Percentiles rank a stretch among this genome's conserved stretches.
phyloP scores from a whole-genome alignment of 1,284 basidiomycete species.

The Ustilago trichophora region DNA sequence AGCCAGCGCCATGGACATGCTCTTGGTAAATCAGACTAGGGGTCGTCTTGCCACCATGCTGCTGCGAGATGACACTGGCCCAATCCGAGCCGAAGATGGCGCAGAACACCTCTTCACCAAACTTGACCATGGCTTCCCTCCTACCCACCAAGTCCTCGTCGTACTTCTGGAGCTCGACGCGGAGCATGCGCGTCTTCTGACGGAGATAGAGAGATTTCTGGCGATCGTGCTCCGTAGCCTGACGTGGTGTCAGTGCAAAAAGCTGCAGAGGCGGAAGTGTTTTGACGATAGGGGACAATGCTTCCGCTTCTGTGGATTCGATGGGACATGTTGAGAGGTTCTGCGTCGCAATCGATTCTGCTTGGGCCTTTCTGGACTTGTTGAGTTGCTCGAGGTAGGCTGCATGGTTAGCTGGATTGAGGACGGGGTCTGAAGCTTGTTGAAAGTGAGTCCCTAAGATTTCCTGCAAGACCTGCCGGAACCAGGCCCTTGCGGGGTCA shows the following conservation, averaged over 20 bases:
- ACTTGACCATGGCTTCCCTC: constrained; percentile 17
- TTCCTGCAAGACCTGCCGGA: too few relatives aligned
- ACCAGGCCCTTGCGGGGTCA: too few relatives aligned
- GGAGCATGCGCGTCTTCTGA: constrained; percentile 14
- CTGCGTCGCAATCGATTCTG: background rate
- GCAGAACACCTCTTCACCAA: constrained; percentile 5
- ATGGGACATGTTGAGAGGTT: background rate
- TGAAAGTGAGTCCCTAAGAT: too few relatives aligned
- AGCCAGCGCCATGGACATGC: background rate
- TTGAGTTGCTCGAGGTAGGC: background rate
- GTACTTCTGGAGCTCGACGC: constrained; percentile 15
- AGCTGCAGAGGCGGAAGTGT: background rate
- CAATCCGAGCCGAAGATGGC: constrained; percentile 8
- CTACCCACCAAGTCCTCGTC: constrained; percentile 20
- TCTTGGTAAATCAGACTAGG: constrained; percentile 10
- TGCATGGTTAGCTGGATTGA: background rate
- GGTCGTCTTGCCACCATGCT: background rate
- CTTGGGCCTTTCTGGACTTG: background rate
- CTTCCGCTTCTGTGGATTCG: background rate
- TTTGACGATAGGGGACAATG: constrained; percentile 2
- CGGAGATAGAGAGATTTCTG: background rate
- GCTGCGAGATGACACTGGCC: background rate
- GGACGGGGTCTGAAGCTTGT: too few relatives aligned
- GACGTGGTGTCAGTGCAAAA: constrained; percentile 16
- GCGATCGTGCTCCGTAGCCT: constrained; percentile 3